A percentile compares a stretch with the other conserved stretches of the same genome.
phyloP scores from a whole-genome alignment of 305 asterid species.

The Fraxinus greggii region DNA sequence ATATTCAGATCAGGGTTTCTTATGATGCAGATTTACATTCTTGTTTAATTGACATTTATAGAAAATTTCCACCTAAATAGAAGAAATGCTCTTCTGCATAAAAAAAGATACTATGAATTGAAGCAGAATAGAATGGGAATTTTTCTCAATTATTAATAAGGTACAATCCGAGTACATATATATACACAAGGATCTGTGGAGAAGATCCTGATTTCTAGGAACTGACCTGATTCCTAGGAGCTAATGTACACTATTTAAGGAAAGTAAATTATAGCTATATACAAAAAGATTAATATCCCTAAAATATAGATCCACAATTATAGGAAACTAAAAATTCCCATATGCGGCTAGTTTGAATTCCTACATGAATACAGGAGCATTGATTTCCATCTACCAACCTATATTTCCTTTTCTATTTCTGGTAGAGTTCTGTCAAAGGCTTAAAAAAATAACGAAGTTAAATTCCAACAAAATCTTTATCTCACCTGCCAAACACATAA shows the following conservation, averaged over 20 bases:
- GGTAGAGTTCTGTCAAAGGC: neutral
- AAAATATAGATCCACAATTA: too few relatives aligned
- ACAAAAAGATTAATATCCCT: too few relatives aligned
- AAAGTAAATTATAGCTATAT: too few relatives aligned
- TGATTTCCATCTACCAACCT: neutral
- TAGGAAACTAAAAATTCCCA: too few relatives aligned
- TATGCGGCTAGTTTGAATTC: too few relatives aligned
- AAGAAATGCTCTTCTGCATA: neutral
- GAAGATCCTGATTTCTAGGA: too few relatives aligned
- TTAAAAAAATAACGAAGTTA: neutral
- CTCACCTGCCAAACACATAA: conserved; percentile 79
- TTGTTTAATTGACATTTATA: neutral
- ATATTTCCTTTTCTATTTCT: neutral
- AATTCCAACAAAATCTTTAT: conserved; percentile 4
- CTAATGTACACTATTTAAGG: too few relatives aligned
- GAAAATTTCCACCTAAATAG: neutral
- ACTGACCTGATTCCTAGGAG: too few relatives aligned
- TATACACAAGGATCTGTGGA: too few relatives aligned
- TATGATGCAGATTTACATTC: neutral
- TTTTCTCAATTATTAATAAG: too few relatives aligned
- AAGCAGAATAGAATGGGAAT: too few relatives aligned
- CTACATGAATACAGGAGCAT: neutral
- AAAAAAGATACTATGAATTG: neutral
- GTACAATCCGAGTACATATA: too few relatives aligned
- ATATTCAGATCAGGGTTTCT: neutral